A percentile compares a stretch with the other conserved stretches of the same genome.
Evolutionary conservation across 768 basidiomycete genomes (phyloP).

Genomic region (Galerina marginata): DNA sequence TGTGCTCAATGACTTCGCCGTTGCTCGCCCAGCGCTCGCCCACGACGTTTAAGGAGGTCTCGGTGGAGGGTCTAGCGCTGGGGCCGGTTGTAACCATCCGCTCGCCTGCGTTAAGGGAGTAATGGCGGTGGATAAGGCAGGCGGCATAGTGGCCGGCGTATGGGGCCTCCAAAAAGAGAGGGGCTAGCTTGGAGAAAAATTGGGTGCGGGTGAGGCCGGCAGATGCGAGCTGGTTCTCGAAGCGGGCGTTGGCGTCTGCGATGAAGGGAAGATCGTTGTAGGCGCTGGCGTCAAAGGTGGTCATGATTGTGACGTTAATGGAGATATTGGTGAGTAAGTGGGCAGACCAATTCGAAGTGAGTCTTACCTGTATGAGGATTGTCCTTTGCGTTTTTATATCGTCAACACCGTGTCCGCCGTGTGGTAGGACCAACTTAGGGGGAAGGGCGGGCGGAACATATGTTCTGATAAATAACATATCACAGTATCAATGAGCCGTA

Average conservation of each 20-base stretch:
- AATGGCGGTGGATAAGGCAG: conserved; percentile 6
- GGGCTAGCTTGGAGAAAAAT: conserved; percentile 1
- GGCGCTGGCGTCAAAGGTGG: not conserved
- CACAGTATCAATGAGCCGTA: too few relatives aligned
- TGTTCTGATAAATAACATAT: too few relatives aligned
- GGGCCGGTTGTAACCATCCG: not conserved
- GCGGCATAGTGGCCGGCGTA: not conserved
- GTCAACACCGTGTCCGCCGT: too few relatives aligned
- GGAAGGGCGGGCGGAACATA: too few relatives aligned
- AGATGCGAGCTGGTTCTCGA: not conserved
- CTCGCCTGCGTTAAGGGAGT: not conserved
- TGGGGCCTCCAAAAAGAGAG: not conserved
- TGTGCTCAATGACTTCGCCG: not conserved
- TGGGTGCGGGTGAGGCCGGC: not conserved
- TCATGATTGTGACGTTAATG: too few relatives aligned
- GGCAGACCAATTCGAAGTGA: too few relatives aligned
- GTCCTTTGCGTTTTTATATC: too few relatives aligned
- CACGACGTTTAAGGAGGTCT: not conserved
- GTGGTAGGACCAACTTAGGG: too few relatives aligned
- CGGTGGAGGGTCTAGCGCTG: not conserved
- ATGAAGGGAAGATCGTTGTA: not conserved
- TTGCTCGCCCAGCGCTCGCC: not conserved
- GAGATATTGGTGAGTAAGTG: too few relatives aligned
- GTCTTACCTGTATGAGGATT: too few relatives aligned
- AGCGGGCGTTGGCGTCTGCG: not conserved